Percentiles rank a stretch among this genome's conserved stretches.
Conservation (phyloP, 768 basidiomycete species). For the Termitomyces sp. region DNA sequence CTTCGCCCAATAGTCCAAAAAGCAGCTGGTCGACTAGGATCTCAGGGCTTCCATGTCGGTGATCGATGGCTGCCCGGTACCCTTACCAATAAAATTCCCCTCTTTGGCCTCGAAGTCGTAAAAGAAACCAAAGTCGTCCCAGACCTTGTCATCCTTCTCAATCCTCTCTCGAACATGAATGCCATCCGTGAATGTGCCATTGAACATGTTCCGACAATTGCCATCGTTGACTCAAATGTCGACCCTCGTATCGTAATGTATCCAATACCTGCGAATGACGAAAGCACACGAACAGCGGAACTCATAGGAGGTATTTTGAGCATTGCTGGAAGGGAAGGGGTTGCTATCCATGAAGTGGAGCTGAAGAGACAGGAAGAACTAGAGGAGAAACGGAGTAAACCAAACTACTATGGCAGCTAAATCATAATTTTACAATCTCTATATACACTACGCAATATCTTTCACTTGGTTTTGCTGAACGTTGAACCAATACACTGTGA, state of each 20-base stretch:
- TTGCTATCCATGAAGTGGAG: constrained; percentile 43
- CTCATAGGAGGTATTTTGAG: constrained; percentile 88
- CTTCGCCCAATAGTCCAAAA: constrained; percentile 71
- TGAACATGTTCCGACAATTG: constrained; percentile 90
- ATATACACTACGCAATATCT: constrained; percentile 17
- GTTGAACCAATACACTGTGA: constrained; percentile 68
- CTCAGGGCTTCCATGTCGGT: constrained; percentile 81
- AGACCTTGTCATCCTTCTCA: constrained; percentile 89
- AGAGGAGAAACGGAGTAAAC: constrained; percentile 18
- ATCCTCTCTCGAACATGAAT: constrained; percentile 80
- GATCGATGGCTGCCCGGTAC: constrained; percentile 96
- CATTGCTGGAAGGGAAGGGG: constrained; percentile 79
- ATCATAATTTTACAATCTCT: constrained; percentile 6
- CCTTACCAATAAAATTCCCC: constrained; percentile 79
- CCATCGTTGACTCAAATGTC: constrained; percentile 90
- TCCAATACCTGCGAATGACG: constrained; percentile 98
- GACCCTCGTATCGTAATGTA: constrained; percentile 98
- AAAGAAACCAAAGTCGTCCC: constrained; percentile 62
- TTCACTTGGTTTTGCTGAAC: constrained; percentile 48
- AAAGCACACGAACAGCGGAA: constrained; percentile 88
- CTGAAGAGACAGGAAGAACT: constrained; percentile 28
- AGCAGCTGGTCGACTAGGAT: constrained; percentile 76
- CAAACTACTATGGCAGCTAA: constrained; percentile 12
- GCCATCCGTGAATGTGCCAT: constrained; percentile 91
- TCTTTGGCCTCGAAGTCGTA: constrained; percentile 63